Conservation (phyloP, 1,139 yeast species). For the Candida tetrigidarum region DNA sequence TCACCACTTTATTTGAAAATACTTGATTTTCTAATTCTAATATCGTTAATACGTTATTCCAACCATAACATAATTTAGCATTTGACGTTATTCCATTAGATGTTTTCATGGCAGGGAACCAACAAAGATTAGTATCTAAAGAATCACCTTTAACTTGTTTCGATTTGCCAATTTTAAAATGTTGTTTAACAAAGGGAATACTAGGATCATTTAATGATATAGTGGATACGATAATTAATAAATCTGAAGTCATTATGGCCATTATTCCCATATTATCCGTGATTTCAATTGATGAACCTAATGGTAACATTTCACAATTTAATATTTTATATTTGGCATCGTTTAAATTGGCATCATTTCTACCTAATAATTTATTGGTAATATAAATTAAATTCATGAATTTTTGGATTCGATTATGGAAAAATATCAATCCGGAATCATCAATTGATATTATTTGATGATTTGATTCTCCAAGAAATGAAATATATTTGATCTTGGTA, state of each 20-base stretch:
- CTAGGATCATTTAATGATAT: conserved; percentile 47
- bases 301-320: conserved; percentile 52
- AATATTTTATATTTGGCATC: conserved; percentile 21
- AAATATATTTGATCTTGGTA: conserved; percentile 49
- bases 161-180: conserved; percentile 55
- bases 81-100: conserved; percentile 32
- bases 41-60: conserved; percentile 62
- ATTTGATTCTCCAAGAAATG: conserved; percentile 60
- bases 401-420: conserved; percentile 62
- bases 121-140: conserved; percentile 34
- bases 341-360: conserved; percentile 34
- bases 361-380: conserved; percentile 59
- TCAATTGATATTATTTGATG: conserved; percentile 65
- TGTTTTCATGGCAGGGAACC: conserved; percentile 53
- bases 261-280: conserved; percentile 62
- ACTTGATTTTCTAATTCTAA: conserved; percentile 49
- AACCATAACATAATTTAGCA: conserved; percentile 67
- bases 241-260: conserved; percentile 60
- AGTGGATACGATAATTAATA: conserved; percentile 58
- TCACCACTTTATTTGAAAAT: conserved; percentile 33
- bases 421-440: conserved; percentile 58
- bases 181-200: conserved; percentile 38
- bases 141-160: conserved; percentile 23
- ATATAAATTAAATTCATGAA: conserved; percentile 54
- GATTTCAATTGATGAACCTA: conserved; percentile 53